Evolutionary conservation across 1,284 basidiomycete genomes (phyloP).

Genomic region (Calocybe gambosa): DNA sequence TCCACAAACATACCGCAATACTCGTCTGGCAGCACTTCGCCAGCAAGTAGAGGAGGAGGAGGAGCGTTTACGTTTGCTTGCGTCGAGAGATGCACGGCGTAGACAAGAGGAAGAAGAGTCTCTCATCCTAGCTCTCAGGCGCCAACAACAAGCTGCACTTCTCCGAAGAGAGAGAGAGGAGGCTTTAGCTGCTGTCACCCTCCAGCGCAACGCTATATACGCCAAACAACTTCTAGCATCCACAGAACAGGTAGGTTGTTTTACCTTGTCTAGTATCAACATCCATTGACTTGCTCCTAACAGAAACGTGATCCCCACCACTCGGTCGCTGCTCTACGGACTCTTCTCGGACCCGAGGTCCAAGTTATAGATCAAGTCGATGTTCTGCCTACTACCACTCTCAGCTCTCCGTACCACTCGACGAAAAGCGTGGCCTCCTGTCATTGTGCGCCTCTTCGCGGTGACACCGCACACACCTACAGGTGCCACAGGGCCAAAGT

Average conservation of each 20-base stretch:
- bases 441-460: neutral
- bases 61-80: conserved; percentile 13
- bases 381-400: neutral
- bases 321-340: neutral
- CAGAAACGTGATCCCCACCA: neutral
- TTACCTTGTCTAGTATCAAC: neutral
- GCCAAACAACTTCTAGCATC: neutral
- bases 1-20: conserved; percentile 1
- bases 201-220: neutral
- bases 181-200: conserved; percentile 1
- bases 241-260: too few relatives aligned
- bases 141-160: conserved; percentile 2
- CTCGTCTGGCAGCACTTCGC: conserved; percentile 13
- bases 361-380: neutral
- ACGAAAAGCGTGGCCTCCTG: neutral
- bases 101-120: conserved; percentile 13
- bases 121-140: neutral
- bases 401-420: neutral
- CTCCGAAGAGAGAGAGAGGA: conserved; percentile 1
- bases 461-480: neutral
- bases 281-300: neutral
- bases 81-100: conserved; percentile 13
- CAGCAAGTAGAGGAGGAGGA: conserved; percentile 18
- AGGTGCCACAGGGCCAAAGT: neutral
- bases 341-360: conserved; percentile 3